Percentiles rank a stretch among this genome's conserved stretches.
These are phyloP conservation scores for Termitomyces heimii DNA, from an alignment of 768 basidiomycete genomes.

Conservation along the genomic window DNA sequence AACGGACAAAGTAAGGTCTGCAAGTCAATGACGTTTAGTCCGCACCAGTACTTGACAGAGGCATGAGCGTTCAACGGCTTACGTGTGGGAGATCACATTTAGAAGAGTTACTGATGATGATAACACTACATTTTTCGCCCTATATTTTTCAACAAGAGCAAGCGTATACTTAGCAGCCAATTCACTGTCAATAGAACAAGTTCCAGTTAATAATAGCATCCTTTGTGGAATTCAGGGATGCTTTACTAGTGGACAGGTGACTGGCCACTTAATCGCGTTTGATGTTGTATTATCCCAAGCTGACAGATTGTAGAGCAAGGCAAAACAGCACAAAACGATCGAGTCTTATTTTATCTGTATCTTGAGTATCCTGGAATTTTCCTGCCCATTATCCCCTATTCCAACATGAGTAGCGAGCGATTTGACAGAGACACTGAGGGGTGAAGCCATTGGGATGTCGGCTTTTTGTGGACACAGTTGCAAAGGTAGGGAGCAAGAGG, in stretches of 20 bases:
- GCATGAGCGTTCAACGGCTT: conserved; percentile 2
- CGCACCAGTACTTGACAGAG: not conserved
- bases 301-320: conserved; percentile 2
- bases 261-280: conserved; percentile 12
- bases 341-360: conserved; percentile 12
- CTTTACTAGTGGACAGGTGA: conserved; percentile 16
- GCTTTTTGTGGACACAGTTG: not conserved
- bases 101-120: conserved; percentile 23
- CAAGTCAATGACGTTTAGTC: not conserved
- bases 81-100: conserved; percentile 30
- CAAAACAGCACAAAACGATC: not conserved
- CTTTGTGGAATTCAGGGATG: not conserved
- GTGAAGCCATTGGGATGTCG: conserved; percentile 4
- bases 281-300: conserved; percentile 23
- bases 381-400: conserved; percentile 7
- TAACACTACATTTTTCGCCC: conserved; percentile 15
- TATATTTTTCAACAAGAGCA: conserved; percentile 24
- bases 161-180: conserved; percentile 34
- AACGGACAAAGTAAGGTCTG: conserved; percentile 38
- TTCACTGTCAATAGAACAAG: conserved; percentile 15
- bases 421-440: conserved; percentile 10
- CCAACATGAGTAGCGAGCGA: conserved; percentile 14
- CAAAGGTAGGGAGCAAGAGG: not conserved
- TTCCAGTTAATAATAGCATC: not conserved
- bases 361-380: conserved; percentile 12